Evolutionary conservation across 2,329 filamentous ascomycete species (phyloP).

Genomic region (Sporothrix brasiliensis): DNA sequence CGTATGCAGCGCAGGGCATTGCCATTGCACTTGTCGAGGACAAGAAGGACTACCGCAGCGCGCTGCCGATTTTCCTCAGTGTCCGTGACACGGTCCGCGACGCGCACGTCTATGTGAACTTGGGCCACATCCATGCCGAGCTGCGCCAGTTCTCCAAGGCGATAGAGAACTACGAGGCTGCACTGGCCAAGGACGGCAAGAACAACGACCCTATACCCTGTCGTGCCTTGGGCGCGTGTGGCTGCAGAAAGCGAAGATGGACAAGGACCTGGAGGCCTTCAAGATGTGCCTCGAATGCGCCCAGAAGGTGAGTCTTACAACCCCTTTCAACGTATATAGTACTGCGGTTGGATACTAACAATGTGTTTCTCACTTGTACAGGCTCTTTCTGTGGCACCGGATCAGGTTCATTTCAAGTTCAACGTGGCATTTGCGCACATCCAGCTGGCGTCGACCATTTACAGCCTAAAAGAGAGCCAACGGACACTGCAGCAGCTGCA

Average conservation of each 20-base stretch:
- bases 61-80: slow-evolving; percentile 85
- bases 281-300: slow-evolving; percentile 62
- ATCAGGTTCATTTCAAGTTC: slow-evolving; percentile 91
- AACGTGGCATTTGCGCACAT: slow-evolving; percentile 98
- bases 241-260: slow-evolving; percentile 73
- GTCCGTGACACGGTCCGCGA: slow-evolving; percentile 89
- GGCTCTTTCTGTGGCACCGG: slow-evolving; percentile 76
- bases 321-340: background rate
- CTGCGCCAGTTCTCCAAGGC: slow-evolving; percentile 86
- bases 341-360: background rate
- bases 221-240: slow-evolving; percentile 87
- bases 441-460: slow-evolving; percentile 82
- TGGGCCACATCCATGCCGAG: slow-evolving; percentile 91
- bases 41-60: slow-evolving; percentile 81
- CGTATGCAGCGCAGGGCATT: slow-evolving; percentile 93
- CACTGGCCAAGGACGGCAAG: slow-evolving; percentile 76
- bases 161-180: slow-evolving; percentile 91
- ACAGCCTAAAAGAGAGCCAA: slow-evolving; percentile 72
- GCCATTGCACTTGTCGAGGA: slow-evolving; percentile 94
- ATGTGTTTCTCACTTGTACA: slow-evolving; percentile 40
- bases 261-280: slow-evolving; percentile 62
- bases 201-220: slow-evolving; percentile 73
- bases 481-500: slow-evolving; percentile 80
- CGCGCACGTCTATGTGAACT: slow-evolving; percentile 84
- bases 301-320: slow-evolving; percentile 56